phyloP scores from a whole-genome alignment of 2,329 filamentous ascomycete genomes.

The Penicillium sp. region DNA sequence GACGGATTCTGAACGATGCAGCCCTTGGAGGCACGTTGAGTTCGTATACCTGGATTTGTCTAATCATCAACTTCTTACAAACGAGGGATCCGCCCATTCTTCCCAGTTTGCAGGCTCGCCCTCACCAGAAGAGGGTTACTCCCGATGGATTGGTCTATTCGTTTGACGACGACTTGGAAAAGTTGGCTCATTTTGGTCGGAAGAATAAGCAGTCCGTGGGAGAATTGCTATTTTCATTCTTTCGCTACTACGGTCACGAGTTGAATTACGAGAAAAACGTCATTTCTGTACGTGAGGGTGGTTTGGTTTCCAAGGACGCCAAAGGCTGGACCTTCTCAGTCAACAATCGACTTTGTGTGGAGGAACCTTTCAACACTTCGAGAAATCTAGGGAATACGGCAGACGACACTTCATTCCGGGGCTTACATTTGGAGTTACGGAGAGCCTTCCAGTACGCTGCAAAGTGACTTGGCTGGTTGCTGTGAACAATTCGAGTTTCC shows the following conservation, averaged over 20 bases:
- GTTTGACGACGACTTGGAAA: conserved; percentile 81
- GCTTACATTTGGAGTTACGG: conserved; percentile 82
- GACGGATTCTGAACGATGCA: conserved; percentile 93
- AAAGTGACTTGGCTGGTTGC: conserved; percentile 71
- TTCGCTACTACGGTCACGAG: conserved; percentile 89
- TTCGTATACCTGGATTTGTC: conserved; percentile 98
- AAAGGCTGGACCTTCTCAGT: conserved; percentile 80
- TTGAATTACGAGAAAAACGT: conserved; percentile 81
- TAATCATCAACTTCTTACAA: conserved; percentile 95
- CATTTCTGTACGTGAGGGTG: conserved; percentile 78
- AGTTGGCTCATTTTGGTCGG: conserved; percentile 66
- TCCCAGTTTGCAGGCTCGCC: conserved; percentile 73
- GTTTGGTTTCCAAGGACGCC: conserved; percentile 69
- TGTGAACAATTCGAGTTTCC: conserved; percentile 87
- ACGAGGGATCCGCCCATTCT: conserved; percentile 77
- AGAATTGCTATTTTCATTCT: conserved; percentile 89
- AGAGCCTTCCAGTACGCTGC: conserved; percentile 80
- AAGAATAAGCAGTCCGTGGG: conserved; percentile 78
- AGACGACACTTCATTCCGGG: conserved; percentile 88
- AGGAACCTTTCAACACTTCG: conserved; percentile 88
- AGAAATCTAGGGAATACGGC: conserved; percentile 94
- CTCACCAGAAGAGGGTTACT: conserved; percentile 56
- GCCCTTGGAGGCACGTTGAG: conserved; percentile 90
- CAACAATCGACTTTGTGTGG: conserved; percentile 85
- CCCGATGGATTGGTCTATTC: conserved; percentile 64